These are phyloP conservation scores for Psilocybe subaeruginosa DNA, from an alignment of 768 basidiomycete species.

Conservation along the genomic window DNA sequence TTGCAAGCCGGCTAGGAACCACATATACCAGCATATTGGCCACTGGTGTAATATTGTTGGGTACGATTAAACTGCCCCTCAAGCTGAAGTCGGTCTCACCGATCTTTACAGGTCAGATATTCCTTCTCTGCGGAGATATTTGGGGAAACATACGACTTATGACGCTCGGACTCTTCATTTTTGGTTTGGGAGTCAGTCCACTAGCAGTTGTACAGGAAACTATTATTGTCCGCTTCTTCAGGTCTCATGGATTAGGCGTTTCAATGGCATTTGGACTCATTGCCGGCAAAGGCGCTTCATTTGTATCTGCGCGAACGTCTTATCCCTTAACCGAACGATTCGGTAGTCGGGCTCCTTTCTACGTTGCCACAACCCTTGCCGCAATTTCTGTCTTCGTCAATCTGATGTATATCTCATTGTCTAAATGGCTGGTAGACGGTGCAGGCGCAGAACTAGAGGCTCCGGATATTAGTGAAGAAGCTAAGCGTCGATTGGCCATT, in stretches of 20 bases:
- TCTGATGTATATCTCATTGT: constrained; percentile 63
- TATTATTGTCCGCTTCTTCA: constrained; percentile 84
- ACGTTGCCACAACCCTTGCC: constrained; percentile 65
- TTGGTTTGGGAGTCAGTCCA: constrained; percentile 80
- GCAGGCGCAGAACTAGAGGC: constrained; percentile 68
- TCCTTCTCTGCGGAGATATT: constrained; percentile 70
- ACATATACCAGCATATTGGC: constrained; percentile 73
- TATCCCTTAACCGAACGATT: constrained; percentile 74
- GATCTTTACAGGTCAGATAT: constrained; percentile 52
- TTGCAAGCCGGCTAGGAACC: constrained; percentile 73
- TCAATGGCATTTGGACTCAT: constrained; percentile 85
- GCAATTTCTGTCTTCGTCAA: constrained; percentile 70
- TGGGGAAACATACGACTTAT: constrained; percentile 65
- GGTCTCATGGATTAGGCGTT: constrained; percentile 71
- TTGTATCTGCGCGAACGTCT: constrained; percentile 73
- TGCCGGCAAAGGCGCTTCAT: constrained; percentile 79
- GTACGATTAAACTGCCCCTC: constrained; percentile 30
- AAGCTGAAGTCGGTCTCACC: background rate
- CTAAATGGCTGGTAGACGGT: constrained; percentile 64
- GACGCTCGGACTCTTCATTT: constrained; percentile 77
- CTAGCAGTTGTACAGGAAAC: constrained; percentile 84
- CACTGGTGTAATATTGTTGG: constrained; percentile 70
- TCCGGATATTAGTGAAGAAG: constrained; percentile 61
- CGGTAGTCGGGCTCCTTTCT: constrained; percentile 76
- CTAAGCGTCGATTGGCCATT: constrained; percentile 41